A percentile compares a stretch with the other conserved stretches of the same genome.
These are phyloP conservation scores for Mycena olivaceomarginata DNA, from an alignment of 768 basidiomycete genomes.

Conservation along the genomic window DNA sequence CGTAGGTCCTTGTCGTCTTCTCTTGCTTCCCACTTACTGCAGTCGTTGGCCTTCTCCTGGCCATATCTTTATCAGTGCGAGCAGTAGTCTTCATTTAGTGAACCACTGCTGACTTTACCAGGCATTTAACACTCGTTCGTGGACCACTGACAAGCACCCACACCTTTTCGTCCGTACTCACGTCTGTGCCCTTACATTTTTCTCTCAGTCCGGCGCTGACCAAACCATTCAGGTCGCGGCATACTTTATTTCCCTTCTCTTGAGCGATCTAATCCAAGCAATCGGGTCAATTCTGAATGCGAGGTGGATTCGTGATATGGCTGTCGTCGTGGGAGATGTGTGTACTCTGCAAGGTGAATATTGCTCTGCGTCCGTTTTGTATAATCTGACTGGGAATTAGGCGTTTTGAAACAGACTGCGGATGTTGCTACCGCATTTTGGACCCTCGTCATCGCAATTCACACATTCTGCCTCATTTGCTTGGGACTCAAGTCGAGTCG, in stretches of 20 bases:
- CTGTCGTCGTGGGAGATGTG: constrained; percentile 59
- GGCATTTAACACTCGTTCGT: constrained; percentile 61
- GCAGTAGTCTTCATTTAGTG: neutral
- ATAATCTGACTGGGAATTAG: constrained; percentile 44
- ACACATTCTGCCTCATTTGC: constrained; percentile 72
- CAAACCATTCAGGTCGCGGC: constrained; percentile 70
- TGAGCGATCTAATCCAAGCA: constrained; percentile 69
- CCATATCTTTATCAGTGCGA: constrained; percentile 47
- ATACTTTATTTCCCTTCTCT: constrained; percentile 74
- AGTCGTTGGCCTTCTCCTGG: constrained; percentile 59
- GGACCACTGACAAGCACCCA: constrained; percentile 30
- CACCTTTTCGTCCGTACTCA: constrained; percentile 73
- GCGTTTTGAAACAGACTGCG: constrained; percentile 67
- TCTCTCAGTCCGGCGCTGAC: constrained; percentile 55
- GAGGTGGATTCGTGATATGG: constrained; percentile 61
- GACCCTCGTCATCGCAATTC: constrained; percentile 70
- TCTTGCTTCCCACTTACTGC: constrained; percentile 66
- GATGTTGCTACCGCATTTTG: constrained; percentile 71
- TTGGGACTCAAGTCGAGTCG: constrained; percentile 59
- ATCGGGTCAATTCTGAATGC: constrained; percentile 68
- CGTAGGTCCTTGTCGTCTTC: constrained; percentile 61
- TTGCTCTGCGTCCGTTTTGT: neutral
- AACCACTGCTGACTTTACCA: neutral
- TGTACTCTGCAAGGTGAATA: constrained; percentile 68
- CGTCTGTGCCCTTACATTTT: constrained; percentile 57